Conservation (phyloP, 129 eudicot species). For the Artemisia annua region DNA sequence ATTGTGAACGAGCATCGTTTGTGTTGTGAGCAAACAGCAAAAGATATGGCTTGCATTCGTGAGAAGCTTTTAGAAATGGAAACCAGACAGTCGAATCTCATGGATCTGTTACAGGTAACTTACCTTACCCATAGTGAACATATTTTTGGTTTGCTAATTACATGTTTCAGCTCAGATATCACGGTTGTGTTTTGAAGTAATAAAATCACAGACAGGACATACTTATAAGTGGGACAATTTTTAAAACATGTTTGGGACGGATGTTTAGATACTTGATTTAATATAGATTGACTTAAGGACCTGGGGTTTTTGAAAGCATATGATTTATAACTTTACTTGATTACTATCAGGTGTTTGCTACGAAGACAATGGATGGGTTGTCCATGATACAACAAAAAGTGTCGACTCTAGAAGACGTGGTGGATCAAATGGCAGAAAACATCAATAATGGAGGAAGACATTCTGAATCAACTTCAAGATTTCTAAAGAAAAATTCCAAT, state of each 20-base stretch:
- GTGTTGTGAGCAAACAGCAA: conserved; percentile 67
- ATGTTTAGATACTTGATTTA: neutral
- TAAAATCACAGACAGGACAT: neutral
- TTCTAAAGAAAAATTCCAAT: conserved; percentile 50
- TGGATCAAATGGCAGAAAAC: conserved; percentile 63
- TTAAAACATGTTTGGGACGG: neutral
- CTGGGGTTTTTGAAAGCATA: conserved; percentile 10
- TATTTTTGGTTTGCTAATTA: too few species aligned
- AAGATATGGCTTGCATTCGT: conserved; percentile 56
- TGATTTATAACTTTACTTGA: neutral
- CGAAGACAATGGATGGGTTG: conserved; percentile 62
- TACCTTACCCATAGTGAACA: neutral
- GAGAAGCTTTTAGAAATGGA: conserved; percentile 87
- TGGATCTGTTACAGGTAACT: conserved; percentile 81
- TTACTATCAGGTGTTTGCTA: conserved; percentile 59
- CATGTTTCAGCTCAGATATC: neutral
- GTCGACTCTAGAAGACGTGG: conserved; percentile 64
- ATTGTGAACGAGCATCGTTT: conserved; percentile 33
- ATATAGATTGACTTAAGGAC: neutral
- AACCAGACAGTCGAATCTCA: conserved; percentile 71
- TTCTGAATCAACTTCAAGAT: conserved; percentile 44
- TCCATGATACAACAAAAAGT: conserved; percentile 74
- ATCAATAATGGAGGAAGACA: conserved; percentile 47
- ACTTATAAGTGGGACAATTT: neutral
- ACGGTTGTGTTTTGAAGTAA: neutral